Evolutionary conservation across 441 rosid genomes (phyloP).

Genomic region (Pelargonium fulgidum): DNA sequence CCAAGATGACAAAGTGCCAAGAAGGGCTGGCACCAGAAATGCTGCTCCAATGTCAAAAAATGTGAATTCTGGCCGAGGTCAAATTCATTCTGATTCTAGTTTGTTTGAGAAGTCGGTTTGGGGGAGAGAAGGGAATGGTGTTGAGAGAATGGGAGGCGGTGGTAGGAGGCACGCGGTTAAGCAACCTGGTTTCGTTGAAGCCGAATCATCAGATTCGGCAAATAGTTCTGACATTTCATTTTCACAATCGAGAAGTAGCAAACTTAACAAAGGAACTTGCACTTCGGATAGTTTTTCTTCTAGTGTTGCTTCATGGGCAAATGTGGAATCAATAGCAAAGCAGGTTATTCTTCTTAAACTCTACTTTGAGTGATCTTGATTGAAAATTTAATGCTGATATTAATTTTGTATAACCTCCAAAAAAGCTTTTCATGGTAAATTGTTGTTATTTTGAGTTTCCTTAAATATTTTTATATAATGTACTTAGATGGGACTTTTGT

Average conservation of each 20-base stretch:
- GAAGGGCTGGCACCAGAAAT: constrained; percentile 27
- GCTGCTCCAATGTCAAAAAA: constrained; percentile 30
- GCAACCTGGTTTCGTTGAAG: constrained; percentile 40
- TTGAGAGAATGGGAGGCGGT: constrained; percentile 31
- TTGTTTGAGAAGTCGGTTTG: constrained; percentile 66
- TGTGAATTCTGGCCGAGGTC: constrained; percentile 43
- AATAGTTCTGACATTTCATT: constrained; percentile 74
- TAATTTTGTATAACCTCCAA: not conserved
- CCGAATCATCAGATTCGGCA: constrained; percentile 70
- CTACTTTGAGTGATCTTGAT: not conserved
- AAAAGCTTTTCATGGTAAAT: not conserved
- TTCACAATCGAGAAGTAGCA: constrained; percentile 43
- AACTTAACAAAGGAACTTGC: constrained; percentile 33
- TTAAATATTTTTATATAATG: not conserved
- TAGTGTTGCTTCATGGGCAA: constrained; percentile 36
- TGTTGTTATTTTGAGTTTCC: not conserved
- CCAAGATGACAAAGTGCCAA: constrained; percentile 47
- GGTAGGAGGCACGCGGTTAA: constrained; percentile 29
- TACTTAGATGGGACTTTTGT: no score
- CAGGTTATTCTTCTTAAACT: constrained; percentile 43
- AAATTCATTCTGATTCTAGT: constrained; percentile 62
- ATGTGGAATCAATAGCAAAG: constrained; percentile 27
- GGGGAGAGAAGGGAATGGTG: constrained; percentile 34
- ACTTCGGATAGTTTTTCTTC: constrained; percentile 52
- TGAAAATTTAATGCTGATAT: not conserved